phyloP scores from a whole-genome alignment of 805 yeast genomes.

The Cyberlindnera amylophila region DNA sequence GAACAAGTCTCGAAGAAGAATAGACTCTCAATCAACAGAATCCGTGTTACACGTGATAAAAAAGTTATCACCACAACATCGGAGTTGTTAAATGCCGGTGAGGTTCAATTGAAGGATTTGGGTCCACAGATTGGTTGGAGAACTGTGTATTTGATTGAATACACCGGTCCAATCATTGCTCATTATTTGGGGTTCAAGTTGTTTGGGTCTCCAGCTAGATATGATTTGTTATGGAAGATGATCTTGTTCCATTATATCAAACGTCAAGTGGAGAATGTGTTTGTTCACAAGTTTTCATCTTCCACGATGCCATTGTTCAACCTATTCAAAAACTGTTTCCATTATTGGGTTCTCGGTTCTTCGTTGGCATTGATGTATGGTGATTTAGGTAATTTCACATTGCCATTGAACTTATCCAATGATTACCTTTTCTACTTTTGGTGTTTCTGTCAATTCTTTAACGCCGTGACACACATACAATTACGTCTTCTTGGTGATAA shows the following conservation, averaged over 20 bases:
- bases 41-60: constrained; percentile 43
- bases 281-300: constrained; percentile 79
- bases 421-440: constrained; percentile 19
- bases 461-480: constrained; percentile 65
- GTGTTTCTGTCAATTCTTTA: constrained; percentile 62
- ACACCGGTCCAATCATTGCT: constrained; percentile 81
- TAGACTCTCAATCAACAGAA: constrained; percentile 43
- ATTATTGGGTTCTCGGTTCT: constrained; percentile 93
- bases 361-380: constrained; percentile 46
- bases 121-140: constrained; percentile 95
- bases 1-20: constrained; percentile 42
- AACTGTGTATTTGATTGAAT: constrained; percentile 84
- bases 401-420: constrained; percentile 48
- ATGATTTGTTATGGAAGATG: constrained; percentile 36
- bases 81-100: constrained; percentile 20
- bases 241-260: constrained; percentile 75
- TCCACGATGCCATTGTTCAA: constrained; percentile 91
- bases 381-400: constrained; percentile 57
- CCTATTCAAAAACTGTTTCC: constrained; percentile 82
- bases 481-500: constrained; percentile 48
- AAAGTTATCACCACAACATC: constrained; percentile 16
- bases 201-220: constrained; percentile 24
- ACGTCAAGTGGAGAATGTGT: constrained; percentile 83
- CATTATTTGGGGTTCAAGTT: constrained; percentile 63
- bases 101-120: constrained; percentile 72